Evolutionary conservation across 2,329 filamentous ascomycete species (phyloP).

Genomic region (Epichloe aotearoae): DNA sequence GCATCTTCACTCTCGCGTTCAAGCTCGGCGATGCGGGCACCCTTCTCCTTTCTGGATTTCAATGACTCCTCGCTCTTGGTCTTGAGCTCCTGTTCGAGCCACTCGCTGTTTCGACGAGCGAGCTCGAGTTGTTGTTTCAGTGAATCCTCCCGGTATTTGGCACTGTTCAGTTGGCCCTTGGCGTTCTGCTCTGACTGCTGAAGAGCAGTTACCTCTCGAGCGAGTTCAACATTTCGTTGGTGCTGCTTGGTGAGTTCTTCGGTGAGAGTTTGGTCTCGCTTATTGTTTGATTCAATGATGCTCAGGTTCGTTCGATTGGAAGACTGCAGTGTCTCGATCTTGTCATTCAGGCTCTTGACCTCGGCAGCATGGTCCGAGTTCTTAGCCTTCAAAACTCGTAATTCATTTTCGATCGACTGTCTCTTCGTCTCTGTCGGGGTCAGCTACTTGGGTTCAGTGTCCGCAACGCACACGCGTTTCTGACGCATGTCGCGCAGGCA

Average conservation of each 20-base stretch:
- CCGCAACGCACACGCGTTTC: not conserved
- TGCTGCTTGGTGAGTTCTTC: constrained; percentile 82
- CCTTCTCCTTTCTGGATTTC: constrained; percentile 91
- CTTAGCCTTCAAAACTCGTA: constrained; percentile 64
- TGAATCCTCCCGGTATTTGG: constrained; percentile 82
- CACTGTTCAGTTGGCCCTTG: constrained; percentile 63
- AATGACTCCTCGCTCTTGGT: constrained; percentile 77
- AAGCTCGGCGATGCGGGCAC: constrained; percentile 73
- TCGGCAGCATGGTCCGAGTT: constrained; percentile 62
- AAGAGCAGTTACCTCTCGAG: constrained; percentile 66
- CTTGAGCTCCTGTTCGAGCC: constrained; percentile 84
- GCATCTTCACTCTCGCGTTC: constrained; percentile 82
- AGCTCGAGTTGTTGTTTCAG: constrained; percentile 84
- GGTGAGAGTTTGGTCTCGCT: constrained; percentile 71
- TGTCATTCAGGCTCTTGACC: constrained; percentile 62
- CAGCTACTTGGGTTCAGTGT: not conserved
- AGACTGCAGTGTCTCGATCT: constrained; percentile 75
- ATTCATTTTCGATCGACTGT: constrained; percentile 65
- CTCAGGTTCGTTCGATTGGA: constrained; percentile 85
- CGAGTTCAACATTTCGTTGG: constrained; percentile 71
- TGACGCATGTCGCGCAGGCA: not conserved
- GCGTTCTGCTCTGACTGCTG: constrained; percentile 77
- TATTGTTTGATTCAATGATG: constrained; percentile 79
- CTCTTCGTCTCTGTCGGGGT: constrained; percentile 53
- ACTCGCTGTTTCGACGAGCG: constrained; percentile 81